Conservation (phyloP, 192 early-diverging fungal species). For the Backusella liffmaniae region DNA sequence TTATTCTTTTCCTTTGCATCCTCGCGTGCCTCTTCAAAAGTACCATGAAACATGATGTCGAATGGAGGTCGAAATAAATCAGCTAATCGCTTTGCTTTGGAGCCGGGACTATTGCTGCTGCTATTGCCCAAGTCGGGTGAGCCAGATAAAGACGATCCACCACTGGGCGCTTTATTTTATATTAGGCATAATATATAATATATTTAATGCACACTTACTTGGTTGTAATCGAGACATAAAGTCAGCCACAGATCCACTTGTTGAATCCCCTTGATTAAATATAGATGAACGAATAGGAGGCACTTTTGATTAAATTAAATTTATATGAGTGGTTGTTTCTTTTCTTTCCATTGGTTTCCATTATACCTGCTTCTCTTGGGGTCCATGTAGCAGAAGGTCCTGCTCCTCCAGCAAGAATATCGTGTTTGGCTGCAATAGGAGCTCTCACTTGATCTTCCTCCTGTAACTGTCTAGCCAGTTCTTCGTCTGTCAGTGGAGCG, state of each 20-base stretch:
- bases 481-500: slow-evolving; percentile 44
- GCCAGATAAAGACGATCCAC: background rate
- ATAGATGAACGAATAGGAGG: slow-evolving; percentile 13
- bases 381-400: background rate
- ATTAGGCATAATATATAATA: background rate
- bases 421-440: slow-evolving; percentile 80
- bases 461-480: slow-evolving; percentile 47
- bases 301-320: background rate
- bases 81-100: slow-evolving; percentile 59
- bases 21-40: slow-evolving; percentile 60
- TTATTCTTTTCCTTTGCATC: slow-evolving; percentile 59
- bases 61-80: slow-evolving; percentile 85
- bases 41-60: slow-evolving; percentile 81
- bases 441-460: slow-evolving; percentile 61
- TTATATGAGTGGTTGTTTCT: background rate
- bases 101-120: background rate
- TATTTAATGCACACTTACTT: background rate
- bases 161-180: background rate
- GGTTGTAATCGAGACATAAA: slow-evolving; percentile 45
- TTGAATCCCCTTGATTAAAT: slow-evolving; percentile 50
- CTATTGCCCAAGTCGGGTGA: background rate
- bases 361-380: background rate
- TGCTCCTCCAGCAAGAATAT: slow-evolving; percentile 67
- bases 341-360: background rate
- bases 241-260: slow-evolving; percentile 46